Evolutionary conservation across 1,139 yeast genomes (phyloP), one percentile per base, ranked within the genome.

Genomic region (Debaryomyces singareniensis): DNA sequence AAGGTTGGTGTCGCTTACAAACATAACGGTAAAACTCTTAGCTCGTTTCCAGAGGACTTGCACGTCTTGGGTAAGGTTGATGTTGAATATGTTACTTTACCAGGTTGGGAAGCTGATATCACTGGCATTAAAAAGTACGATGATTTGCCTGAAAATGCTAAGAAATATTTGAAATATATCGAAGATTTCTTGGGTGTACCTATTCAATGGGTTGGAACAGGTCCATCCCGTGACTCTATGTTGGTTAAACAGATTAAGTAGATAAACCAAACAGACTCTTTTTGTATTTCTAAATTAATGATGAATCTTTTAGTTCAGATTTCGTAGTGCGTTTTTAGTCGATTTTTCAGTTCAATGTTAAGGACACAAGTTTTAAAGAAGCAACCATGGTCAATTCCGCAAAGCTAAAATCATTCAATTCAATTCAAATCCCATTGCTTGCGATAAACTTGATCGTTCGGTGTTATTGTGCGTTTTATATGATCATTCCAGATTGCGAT

Each of bases 161-260:
- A 84, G 66, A 72, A 71, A 42, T 91, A 93, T 61, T 70, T 91
- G 60, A 68, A 72, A 44, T 91, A 61, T 55, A 87, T 91, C 51
- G 98, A 89, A 62, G 80, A 86, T 40, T 87, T 70, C 52, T 67
- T 87, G 40, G 69, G 72, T 26, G 93, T 85, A 35, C 95, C 95
- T 36, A 71, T 91, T 43, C 84, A 82, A 58, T 91, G 97, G 96
- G 91, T 91, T 41, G 99, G 99, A 54, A 93, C 95, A 36, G 99
- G 99, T 40, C 97, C 98, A 39, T 95, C 87, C 31, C 84, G 98
- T 67, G 95, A 77, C 35, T 75, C 83, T 22, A 82, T 82, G 93
- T 66, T 82, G 46, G 72, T 57, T 36, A 71, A 71, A 51, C 37
- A 45, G n/a, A 18, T 18, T 20, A 29, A 30, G 15, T 36, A 35